These are phyloP conservation scores for Prinsepia uniflora DNA, from an alignment of 306 rosid genomes.

Conservation along the genomic window DNA sequence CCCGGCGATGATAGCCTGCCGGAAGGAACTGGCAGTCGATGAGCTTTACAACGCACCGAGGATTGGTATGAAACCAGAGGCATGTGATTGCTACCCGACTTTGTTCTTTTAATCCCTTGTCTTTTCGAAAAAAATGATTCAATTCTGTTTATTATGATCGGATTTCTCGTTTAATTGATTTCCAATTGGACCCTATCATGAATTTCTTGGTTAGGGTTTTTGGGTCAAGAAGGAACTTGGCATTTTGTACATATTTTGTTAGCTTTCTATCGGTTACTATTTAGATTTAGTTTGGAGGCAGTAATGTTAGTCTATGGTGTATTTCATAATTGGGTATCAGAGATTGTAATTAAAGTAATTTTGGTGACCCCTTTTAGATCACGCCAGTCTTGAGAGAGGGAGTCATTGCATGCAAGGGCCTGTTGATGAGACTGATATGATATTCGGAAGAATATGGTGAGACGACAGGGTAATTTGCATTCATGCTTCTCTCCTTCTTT, in stretches of 20 bases:
- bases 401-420: conserved; percentile 43
- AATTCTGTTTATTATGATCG: not conserved
- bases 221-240: conserved; percentile 5
- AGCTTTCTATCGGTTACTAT: not conserved
- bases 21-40: conserved; percentile 36
- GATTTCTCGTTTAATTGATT: conserved; percentile 4
- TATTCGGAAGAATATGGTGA: conserved; percentile 43
- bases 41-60: conserved; percentile 36
- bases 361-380: conserved; percentile 46
- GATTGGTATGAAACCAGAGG: conserved; percentile 41
- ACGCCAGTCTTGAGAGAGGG: conserved; percentile 47
- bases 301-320: not conserved
- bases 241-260: not conserved
- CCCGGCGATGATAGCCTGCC: conserved; percentile 26
- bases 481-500: not conserved
- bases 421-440: conserved; percentile 34
- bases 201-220: conserved; percentile 25
- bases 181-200: conserved; percentile 18
- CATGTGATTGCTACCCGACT: conserved; percentile 40
- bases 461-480: conserved; percentile 43
- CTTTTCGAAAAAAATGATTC: conserved; percentile 11
- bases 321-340: conserved; percentile 18
- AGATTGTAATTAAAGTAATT: conserved; percentile 39
- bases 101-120: conserved; percentile 25
- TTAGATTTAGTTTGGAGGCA: not conserved